Conservation (phyloP, 768 basidiomycete species). For the Gymnopilus dilepis region DNA sequence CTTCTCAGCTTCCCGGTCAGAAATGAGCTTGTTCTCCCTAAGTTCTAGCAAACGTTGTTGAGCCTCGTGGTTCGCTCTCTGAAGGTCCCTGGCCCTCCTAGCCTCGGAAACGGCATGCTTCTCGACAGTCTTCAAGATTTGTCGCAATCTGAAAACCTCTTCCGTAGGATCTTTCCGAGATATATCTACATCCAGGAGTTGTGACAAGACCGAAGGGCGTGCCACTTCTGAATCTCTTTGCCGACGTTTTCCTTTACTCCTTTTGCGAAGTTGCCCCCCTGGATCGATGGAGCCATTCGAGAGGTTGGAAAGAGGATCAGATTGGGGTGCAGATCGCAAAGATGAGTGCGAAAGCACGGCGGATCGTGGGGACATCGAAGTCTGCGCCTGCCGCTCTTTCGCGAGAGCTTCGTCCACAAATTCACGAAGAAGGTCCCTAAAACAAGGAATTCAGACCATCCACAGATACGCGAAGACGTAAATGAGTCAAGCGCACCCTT, state of each 20-base stretch:
- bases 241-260: constrained; percentile 21
- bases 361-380: constrained; percentile 31
- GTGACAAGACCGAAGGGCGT: constrained; percentile 16
- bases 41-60: constrained; percentile 39
- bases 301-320: constrained; percentile 5
- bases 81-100: constrained; percentile 39
- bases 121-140: constrained; percentile 40
- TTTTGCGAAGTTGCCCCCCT: constrained; percentile 19
- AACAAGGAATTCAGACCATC: constrained; percentile 1
- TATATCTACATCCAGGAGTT: constrained; percentile 25
- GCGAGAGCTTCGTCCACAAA: constrained; percentile 26
- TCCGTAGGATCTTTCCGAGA: constrained; percentile 28
- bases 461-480: neutral
- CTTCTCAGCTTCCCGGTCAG: constrained; percentile 42
- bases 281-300: constrained; percentile 2
- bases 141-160: constrained; percentile 40
- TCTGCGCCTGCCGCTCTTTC: constrained; percentile 23
- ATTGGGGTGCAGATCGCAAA: constrained; percentile 15
- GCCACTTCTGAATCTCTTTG: constrained; percentile 17
- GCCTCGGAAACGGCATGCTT: constrained; percentile 41
- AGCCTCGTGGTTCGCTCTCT: constrained; percentile 38
- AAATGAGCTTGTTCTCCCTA: constrained; percentile 40
- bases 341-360: constrained; percentile 33
- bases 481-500: constrained; percentile 21
- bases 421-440: constrained; percentile 23